phyloP scores from a whole-genome alignment of 2,329 filamentous ascomycete genomes.

The Exophiala lecanii-corni region DNA sequence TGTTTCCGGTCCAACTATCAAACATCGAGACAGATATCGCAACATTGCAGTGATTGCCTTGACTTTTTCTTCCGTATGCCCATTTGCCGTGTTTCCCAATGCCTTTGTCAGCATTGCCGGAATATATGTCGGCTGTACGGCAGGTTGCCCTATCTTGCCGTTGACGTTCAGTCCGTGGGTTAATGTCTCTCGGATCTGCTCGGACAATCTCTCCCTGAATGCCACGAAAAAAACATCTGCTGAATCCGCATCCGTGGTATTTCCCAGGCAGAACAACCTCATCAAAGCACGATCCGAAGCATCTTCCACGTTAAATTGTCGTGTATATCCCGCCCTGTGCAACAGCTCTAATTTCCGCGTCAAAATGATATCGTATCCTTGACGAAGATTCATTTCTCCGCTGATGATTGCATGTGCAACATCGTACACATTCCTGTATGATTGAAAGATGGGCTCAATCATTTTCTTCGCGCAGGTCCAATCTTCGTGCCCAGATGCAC shows the following conservation, averaged over 20 bases:
- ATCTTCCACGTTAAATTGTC: constrained; percentile 24
- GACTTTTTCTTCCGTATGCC: constrained; percentile 9
- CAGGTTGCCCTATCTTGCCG: constrained; percentile 29
- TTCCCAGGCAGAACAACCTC: constrained; percentile 35
- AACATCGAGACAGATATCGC: constrained; percentile 17
- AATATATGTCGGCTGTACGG: constrained; percentile 35
- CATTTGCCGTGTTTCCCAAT: constrained; percentile 7
- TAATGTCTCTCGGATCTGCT: constrained; percentile 19
- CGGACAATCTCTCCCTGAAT: constrained; percentile 26
- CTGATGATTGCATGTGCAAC: constrained; percentile 28
- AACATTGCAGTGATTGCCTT: constrained; percentile 15
- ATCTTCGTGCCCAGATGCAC: constrained; percentile 31
- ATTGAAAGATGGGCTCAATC: constrained; percentile 31
- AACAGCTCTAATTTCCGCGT: constrained; percentile 27
- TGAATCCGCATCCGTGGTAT: constrained; percentile 25
- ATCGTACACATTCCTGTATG: constrained; percentile 29
- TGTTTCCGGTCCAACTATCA: constrained; percentile 5
- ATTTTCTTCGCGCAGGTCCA: constrained; percentile 28
- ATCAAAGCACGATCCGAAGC: constrained; percentile 31
- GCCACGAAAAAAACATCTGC: constrained; percentile 29
- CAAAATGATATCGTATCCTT: constrained; percentile 33
- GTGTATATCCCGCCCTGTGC: constrained; percentile 24
- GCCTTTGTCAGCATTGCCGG: constrained; percentile 33
- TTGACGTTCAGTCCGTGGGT: constrained; percentile 32
- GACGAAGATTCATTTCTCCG: constrained; percentile 16